Conservation (phyloP, 2,329 filamentous ascomycete genomes). For the Pseudogymnoascus verrucosus region DNA sequence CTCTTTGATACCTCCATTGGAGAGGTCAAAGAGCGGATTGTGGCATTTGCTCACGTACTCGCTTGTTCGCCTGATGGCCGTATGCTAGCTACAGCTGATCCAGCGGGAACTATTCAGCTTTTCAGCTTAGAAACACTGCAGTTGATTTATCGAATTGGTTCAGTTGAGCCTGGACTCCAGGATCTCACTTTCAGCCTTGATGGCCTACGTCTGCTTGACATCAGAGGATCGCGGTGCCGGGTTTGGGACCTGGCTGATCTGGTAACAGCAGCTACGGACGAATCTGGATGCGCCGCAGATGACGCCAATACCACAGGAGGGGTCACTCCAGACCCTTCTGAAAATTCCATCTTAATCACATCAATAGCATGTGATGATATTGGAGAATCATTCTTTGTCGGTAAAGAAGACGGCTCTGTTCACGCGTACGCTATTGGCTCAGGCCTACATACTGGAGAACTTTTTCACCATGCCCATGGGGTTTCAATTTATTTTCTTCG, state of each 20-base stretch:
- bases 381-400: background rate
- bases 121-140: background rate
- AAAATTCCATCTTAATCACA: background rate
- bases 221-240: background rate
- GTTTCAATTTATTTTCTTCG: background rate
- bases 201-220: background rate
- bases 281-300: background rate
- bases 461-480: background rate
- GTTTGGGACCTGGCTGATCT: background rate
- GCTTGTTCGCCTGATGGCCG: too few species aligned
- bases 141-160: background rate
- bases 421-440: background rate
- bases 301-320: background rate
- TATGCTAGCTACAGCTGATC: too few species aligned
- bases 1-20: too few species aligned
- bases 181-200: background rate
- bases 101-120: too few species aligned
- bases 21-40: too few species aligned
- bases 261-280: background rate
- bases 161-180: background rate
- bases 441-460: background rate
- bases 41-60: too few species aligned
- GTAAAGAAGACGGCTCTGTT: background rate
- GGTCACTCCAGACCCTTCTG: background rate
- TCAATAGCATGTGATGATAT: background rate